These are phyloP conservation scores for Pulveroboletus sp. DNA, from an alignment of 768 basidiomycete genomes.

Conservation along the genomic window DNA sequence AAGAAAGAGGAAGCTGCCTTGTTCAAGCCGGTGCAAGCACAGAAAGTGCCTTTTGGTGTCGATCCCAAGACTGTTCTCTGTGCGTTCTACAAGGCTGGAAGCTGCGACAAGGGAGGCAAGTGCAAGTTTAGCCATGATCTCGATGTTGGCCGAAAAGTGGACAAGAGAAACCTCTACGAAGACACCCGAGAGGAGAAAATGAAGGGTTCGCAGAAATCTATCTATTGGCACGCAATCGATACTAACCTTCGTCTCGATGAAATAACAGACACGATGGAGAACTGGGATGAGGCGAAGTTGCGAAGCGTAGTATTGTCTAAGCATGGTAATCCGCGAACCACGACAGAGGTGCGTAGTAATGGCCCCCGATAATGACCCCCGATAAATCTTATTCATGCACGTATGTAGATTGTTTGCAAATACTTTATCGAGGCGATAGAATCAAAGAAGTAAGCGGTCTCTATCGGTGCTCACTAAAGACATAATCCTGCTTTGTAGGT, in stretches of 20 bases:
- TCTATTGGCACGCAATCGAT: not conserved
- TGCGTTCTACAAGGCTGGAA: constrained; percentile 87
- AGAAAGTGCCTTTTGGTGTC: constrained; percentile 92
- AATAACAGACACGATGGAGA: constrained; percentile 88
- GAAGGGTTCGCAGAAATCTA: constrained; percentile 46
- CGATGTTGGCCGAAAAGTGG: constrained; percentile 85
- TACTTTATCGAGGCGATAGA: constrained; percentile 97
- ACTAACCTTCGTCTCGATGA: not conserved
- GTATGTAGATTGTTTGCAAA: constrained; percentile 90
- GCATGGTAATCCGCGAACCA: constrained; percentile 86
- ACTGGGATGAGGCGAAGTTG: constrained; percentile 95
- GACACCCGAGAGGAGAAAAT: constrained; percentile 83
- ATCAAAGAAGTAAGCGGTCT: constrained; percentile 58
- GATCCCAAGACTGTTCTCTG: constrained; percentile 96
- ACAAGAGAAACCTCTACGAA: constrained; percentile 94
- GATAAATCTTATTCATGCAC: constrained; percentile 6
- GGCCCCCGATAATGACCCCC: not conserved
- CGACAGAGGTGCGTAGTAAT: constrained; percentile 69
- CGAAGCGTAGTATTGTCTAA: constrained; percentile 84
- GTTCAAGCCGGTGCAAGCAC: constrained; percentile 73
- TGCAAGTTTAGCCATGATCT: constrained; percentile 98
- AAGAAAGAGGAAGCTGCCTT: constrained; percentile 83
- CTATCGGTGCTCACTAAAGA: not conserved
- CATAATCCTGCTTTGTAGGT: constrained; percentile 37
- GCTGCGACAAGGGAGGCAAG: constrained; percentile 90